Conservation (phyloP, 495 filamentous ascomycete species). For the Jackrogersella multiformis region DNA sequence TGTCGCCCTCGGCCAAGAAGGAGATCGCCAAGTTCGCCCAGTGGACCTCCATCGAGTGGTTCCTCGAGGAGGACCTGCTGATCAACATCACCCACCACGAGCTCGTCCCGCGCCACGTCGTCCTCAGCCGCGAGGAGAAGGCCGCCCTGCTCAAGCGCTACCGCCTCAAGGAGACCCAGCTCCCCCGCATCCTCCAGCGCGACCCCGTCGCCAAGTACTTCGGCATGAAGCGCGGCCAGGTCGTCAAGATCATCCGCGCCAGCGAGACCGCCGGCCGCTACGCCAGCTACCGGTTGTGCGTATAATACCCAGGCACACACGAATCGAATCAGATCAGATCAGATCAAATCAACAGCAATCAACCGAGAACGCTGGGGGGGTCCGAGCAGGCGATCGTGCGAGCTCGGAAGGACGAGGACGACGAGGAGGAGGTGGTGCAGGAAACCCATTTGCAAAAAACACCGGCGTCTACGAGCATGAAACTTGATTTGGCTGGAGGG, state of each 20-base stretch:
- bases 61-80: constrained; percentile 92
- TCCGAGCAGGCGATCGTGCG: too few species aligned
- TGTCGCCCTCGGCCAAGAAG: constrained; percentile 85
- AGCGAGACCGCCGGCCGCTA: constrained; percentile 81
- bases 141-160: constrained; percentile 82
- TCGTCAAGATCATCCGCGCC: constrained; percentile 96
- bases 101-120: constrained; percentile 91
- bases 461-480: constrained; percentile 40
- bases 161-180: constrained; percentile 93
- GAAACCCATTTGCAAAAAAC: constrained; percentile 22
- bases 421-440: background rate
- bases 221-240: constrained; percentile 90
- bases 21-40: constrained; percentile 74
- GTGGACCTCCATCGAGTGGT: constrained; percentile 85
- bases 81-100: constrained; percentile 99
- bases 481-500: constrained; percentile 33
- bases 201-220: constrained; percentile 95
- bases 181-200: constrained; percentile 88
- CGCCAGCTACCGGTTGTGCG: constrained; percentile 72
- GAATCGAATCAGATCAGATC: too few species aligned
- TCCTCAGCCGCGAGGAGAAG: constrained; percentile 92
- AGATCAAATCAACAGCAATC: too few species aligned
- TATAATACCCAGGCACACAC: constrained; percentile 47
- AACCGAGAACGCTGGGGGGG: background rate
- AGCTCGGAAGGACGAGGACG: too few species aligned